phyloP scores from a whole-genome alignment of 1,139 yeast genomes.

The Pichia sp. region DNA sequence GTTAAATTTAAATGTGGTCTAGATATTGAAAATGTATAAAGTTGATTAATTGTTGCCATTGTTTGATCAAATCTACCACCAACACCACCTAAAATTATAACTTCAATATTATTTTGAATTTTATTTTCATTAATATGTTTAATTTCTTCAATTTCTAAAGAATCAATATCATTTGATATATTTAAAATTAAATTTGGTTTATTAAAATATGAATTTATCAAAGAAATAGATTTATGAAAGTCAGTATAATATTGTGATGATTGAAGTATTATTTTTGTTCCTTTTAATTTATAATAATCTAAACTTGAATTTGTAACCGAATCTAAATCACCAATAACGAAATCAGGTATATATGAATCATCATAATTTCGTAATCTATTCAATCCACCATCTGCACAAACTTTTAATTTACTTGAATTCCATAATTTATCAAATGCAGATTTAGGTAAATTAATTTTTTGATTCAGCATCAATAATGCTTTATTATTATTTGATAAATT shows the following conservation, averaged over 20 bases:
- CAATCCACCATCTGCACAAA: constrained; percentile 96
- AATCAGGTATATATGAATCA: constrained; percentile 50
- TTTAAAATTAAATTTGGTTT: constrained; percentile 18
- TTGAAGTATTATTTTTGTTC: constrained; percentile 52
- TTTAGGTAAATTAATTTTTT: constrained; percentile 33
- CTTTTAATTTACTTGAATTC: constrained; percentile 45
- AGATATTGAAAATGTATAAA: constrained; percentile 35
- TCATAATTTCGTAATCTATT: constrained; percentile 54
- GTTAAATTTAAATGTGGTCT: constrained; percentile 27
- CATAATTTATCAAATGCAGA: constrained; percentile 46
- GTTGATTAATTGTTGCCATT: constrained; percentile 66
- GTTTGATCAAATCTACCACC: constrained; percentile 95
- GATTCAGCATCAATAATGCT: constrained; percentile 50
- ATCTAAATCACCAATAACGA: constrained; percentile 82
- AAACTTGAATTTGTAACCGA: constrained; percentile 50
- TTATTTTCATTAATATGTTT: background rate
- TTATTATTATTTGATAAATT: too few relatives aligned
- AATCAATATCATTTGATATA: constrained; percentile 20
- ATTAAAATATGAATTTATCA: constrained; percentile 33
- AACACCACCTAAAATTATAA: constrained; percentile 55
- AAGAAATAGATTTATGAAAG: constrained; percentile 57
- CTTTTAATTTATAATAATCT: constrained; percentile 42
- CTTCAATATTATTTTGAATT: too few relatives aligned
- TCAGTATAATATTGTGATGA: constrained; percentile 75
- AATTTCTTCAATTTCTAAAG: constrained; percentile 31